A percentile compares a stretch with the other conserved stretches of the same genome.
These are phyloP conservation scores for Anthracocystis walkeri DNA, from an alignment of 1,284 basidiomycete genomes.

Conservation along the genomic window DNA sequence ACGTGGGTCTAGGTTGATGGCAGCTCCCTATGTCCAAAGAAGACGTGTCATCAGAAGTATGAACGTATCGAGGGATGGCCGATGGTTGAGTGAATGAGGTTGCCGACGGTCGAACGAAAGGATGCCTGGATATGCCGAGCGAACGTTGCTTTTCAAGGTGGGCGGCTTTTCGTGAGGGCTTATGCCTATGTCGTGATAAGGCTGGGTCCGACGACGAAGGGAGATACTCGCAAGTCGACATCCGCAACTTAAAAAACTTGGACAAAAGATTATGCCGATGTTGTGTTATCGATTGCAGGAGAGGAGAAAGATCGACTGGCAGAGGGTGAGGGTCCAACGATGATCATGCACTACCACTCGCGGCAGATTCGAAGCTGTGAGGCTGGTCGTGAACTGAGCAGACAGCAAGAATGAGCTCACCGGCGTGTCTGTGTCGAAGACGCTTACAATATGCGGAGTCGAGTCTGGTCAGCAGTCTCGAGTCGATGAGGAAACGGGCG, in stretches of 20 bases:
- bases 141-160: not conserved
- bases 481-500: not conserved
- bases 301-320: not conserved
- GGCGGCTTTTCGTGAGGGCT: not conserved
- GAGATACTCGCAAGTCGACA: conserved; percentile 12
- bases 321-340: not conserved
- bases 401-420: not conserved
- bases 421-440: not conserved
- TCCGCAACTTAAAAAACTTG: conserved; percentile 3
- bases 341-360: not conserved
- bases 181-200: not conserved
- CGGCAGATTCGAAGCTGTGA: not conserved
- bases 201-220: not conserved
- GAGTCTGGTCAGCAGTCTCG: not conserved
- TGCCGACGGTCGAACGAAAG: not conserved
- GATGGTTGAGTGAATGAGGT: not conserved
- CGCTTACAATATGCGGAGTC: not conserved
- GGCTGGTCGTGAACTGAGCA: not conserved
- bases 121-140: not conserved
- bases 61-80: not conserved
- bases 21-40: not conserved
- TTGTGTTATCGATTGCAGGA: not conserved
- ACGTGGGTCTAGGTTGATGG: not conserved
- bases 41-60: conserved; percentile 2
- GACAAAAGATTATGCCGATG: not conserved